A percentile compares a stretch with the other conserved stretches of the same genome.
These are phyloP conservation scores for Pyrenophora tritici-repentis DNA, from an alignment of 2,329 filamentous ascomycete genomes.

Conservation along the genomic window DNA sequence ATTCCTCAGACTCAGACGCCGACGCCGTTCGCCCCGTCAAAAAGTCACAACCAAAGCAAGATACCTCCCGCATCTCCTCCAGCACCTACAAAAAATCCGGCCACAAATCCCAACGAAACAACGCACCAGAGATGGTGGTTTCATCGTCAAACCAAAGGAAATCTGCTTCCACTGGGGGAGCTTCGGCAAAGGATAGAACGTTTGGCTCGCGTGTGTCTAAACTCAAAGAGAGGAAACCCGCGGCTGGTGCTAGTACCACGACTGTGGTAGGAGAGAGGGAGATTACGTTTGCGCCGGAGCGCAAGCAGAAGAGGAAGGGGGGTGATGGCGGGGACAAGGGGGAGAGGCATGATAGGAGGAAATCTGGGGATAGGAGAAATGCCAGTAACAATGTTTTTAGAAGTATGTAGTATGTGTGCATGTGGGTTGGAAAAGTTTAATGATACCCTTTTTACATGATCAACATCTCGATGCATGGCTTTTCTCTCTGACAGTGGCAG, in stretches of 20 bases:
- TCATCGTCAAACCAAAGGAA: slow-evolving; percentile 51
- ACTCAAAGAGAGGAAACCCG: slow-evolving; percentile 37
- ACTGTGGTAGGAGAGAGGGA: slow-evolving; percentile 61
- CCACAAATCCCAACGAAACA: slow-evolving; percentile 47
- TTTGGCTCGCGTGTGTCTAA: slow-evolving; percentile 61
- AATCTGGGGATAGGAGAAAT: slow-evolving; percentile 65
- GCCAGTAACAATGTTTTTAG: slow-evolving; percentile 78
- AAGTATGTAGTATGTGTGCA: slow-evolving; percentile 56
- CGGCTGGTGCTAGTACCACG: slow-evolving; percentile 21
- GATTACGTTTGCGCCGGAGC: slow-evolving; percentile 73
- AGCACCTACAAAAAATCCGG: slow-evolving; percentile 66
- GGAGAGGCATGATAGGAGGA: slow-evolving; percentile 41
- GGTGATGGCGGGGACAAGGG: slow-evolving; percentile 28
- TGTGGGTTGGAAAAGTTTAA: not conserved
- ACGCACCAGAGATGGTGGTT: slow-evolving; percentile 58
- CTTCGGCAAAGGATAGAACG: slow-evolving; percentile 54
- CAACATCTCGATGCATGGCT: too few species aligned
- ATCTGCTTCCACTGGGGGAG: too few species aligned
- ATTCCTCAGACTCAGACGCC: slow-evolving; percentile 11
- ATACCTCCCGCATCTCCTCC: slow-evolving; percentile 61
- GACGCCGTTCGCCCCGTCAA: slow-evolving; percentile 21
- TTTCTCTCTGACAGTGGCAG: too few species aligned
- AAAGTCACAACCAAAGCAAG: slow-evolving; percentile 38
- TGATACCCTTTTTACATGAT: slow-evolving; percentile 3
- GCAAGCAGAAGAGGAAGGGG: slow-evolving; percentile 47